Percentiles rank a stretch among this genome's conserved stretches.
Evolutionary conservation across 768 basidiomycete genomes (phyloP).

Genomic region (Leccinum sublutescens): DNA sequence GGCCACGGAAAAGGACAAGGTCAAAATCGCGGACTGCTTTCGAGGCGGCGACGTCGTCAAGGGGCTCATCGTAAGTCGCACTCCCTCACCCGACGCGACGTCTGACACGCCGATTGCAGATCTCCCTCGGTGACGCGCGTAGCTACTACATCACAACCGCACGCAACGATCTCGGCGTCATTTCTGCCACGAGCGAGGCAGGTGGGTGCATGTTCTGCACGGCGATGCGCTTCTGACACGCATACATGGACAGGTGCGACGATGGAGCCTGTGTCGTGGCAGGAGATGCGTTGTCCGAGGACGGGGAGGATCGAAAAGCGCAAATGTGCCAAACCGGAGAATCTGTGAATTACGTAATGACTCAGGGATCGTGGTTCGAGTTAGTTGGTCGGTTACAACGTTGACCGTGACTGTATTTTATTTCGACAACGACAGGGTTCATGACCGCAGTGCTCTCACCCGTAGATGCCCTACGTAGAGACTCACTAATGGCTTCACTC

Average conservation of each 20-base stretch:
- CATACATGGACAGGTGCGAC: slow-evolving; percentile 54
- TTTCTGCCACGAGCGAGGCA: slow-evolving; percentile 87
- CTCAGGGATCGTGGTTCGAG: slow-evolving; percentile 17
- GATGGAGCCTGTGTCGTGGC: slow-evolving; percentile 86
- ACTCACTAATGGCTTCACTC: slow-evolving; percentile 53
- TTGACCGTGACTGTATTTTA: slow-evolving; percentile 18
- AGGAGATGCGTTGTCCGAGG: slow-evolving; percentile 85
- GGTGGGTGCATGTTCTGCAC: slow-evolving; percentile 17
- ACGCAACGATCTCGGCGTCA: slow-evolving; percentile 85
- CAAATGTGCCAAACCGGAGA: slow-evolving; percentile 85
- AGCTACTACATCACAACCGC: slow-evolving; percentile 93
- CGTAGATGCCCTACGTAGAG: slow-evolving; percentile 57
- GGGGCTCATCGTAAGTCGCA: slow-evolving; percentile 72
- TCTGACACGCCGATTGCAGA: slow-evolving; percentile 43
- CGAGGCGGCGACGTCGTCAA: slow-evolving; percentile 89
- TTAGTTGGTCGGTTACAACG: slow-evolving; percentile 8
- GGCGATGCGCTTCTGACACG: not conserved
- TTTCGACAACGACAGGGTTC: slow-evolving; percentile 9
- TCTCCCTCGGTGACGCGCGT: slow-evolving; percentile 87
- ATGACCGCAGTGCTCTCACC: slow-evolving; percentile 69
- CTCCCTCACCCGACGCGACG: not conserved
- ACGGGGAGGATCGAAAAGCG: slow-evolving; percentile 78
- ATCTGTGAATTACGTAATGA: slow-evolving; percentile 39
- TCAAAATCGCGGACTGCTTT: slow-evolving; percentile 90
- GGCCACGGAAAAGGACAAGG: slow-evolving; percentile 85